Evolutionary conservation across 2,329 filamentous ascomycete genomes (phyloP), one percentile per base, ranked within the genome.

Genomic region (Claviceps digitariae): DNA sequence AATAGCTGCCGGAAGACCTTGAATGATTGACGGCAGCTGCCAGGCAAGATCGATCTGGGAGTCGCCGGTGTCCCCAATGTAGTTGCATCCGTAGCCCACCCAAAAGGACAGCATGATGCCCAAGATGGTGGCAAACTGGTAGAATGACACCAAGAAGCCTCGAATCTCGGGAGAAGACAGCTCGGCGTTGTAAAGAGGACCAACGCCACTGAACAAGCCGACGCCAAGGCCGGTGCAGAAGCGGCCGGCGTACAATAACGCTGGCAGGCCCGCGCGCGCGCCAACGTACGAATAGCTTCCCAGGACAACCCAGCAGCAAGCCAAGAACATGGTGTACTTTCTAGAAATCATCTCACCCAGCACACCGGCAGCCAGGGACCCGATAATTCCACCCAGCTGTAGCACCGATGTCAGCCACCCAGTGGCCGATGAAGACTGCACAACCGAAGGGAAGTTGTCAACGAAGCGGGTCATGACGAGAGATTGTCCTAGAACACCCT

Each of bases 81-180:
- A 72, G 57, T 73, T 72, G 56, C 66, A 70, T 21, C 67, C 72
- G 50, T 73, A 74, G 23, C 67, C 69, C 36, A 72, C 63, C 71
- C 72, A 75, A 62, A 73, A 75, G 0, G 69, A 71, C 23, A 77
- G 67, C 70, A 75, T 73, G 51, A 81, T 77, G 20, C 77, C 77
- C 31, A 78, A 69, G 4, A 75, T 78, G 54, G 80, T 83, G 5
- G 79, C 49, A 17, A 86, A 73, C 57, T 84, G 82, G 55, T 86
- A 82, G 72, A 6, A 51, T 13, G 77, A 79, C 15, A 86, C 80
- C 2, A 86, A 71, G 17, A 81, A 76, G 40, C 83, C 83, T 54
- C 83, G 72, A n/a, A 85, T 74, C 63, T 86, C 82, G 1, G 83
- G 82, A 10, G 81, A 74, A 1, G 77, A 74, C 5, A 75, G 66